phyloP scores from a whole-genome alignment of 179 eudicot species.

The Spinacia oleracea region DNA sequence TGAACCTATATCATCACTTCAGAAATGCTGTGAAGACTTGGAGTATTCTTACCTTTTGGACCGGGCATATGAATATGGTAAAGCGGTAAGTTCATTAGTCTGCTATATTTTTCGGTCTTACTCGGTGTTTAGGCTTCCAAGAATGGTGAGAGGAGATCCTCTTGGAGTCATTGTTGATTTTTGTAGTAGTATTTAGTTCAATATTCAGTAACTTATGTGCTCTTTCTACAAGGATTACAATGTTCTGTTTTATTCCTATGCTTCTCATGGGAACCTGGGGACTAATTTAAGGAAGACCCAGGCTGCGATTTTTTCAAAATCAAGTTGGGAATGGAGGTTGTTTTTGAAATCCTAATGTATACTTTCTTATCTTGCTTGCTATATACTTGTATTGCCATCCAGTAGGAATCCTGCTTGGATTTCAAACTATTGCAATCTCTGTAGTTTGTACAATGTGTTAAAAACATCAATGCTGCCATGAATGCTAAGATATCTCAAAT shows the following conservation, averaged over 20 bases:
- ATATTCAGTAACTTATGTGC: not conserved
- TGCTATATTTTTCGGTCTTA: constrained; percentile 4
- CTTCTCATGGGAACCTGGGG: not conserved
- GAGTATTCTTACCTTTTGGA: constrained; percentile 89
- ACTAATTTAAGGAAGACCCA: not conserved
- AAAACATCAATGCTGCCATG: not conserved
- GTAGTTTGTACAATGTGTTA: not conserved
- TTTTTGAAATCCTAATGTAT: not conserved
- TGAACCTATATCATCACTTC: constrained; percentile 91
- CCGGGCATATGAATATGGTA: constrained; percentile 79
- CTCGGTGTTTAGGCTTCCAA: not conserved
- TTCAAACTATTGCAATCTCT: not conserved
- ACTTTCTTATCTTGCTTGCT: not conserved
- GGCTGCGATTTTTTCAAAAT: not conserved
- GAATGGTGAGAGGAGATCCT: not conserved
- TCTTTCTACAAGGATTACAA: not conserved
- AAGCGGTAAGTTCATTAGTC: constrained; percentile 50
- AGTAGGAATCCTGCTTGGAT: not conserved
- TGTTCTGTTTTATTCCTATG: not conserved
- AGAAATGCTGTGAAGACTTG: constrained; percentile 89
- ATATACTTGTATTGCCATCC: not conserved
- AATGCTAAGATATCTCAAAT: not conserved
- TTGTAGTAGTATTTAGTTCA: not conserved
- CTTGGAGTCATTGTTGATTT: not conserved
- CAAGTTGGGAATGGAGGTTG: not conserved